Conservation (phyloP, 2,329 filamentous ascomycete species). For the Penicillium verrucosum region DNA sequence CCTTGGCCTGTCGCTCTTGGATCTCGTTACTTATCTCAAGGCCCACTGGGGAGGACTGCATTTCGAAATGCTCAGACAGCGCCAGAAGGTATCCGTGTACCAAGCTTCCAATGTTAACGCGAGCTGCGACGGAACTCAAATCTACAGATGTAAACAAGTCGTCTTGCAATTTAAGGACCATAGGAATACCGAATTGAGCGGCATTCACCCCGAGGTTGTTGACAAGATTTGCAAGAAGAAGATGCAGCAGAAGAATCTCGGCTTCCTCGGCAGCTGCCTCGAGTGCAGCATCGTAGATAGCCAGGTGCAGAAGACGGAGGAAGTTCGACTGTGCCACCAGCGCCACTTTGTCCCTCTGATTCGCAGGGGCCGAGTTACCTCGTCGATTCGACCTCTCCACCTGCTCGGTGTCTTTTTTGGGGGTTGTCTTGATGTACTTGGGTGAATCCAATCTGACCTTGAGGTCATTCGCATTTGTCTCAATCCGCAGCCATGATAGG, state of each 20-base stretch:
- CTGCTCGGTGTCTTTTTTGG: conserved; percentile 43
- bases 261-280: conserved; percentile 69
- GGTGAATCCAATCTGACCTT: conserved; percentile 58
- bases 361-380: conserved; percentile 65
- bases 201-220: conserved; percentile 79
- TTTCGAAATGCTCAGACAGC: conserved; percentile 71
- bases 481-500: conserved; percentile 77
- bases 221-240: conserved; percentile 71
- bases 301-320: conserved; percentile 75
- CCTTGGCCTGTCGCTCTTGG: conserved; percentile 65
- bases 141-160: conserved; percentile 55
- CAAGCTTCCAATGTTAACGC: conserved; percentile 76
- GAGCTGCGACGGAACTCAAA: conserved; percentile 54
- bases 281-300: conserved; percentile 82
- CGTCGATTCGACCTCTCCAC: conserved; percentile 52
- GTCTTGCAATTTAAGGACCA: conserved; percentile 85
- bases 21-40: conserved; percentile 74
- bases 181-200: conserved; percentile 72
- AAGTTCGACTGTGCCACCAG: conserved; percentile 63
- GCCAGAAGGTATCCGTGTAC: conserved; percentile 88
- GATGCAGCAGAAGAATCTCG: conserved; percentile 73
- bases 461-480: conserved; percentile 66
- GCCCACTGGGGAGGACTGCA: conserved; percentile 67
- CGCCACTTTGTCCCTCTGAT: conserved; percentile 55
- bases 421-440: conserved; percentile 43